A percentile compares a stretch with the other conserved stretches of the same genome.
phyloP scores from a whole-genome alignment of 331 rosid species.

The Acacia pycnantha region DNA sequence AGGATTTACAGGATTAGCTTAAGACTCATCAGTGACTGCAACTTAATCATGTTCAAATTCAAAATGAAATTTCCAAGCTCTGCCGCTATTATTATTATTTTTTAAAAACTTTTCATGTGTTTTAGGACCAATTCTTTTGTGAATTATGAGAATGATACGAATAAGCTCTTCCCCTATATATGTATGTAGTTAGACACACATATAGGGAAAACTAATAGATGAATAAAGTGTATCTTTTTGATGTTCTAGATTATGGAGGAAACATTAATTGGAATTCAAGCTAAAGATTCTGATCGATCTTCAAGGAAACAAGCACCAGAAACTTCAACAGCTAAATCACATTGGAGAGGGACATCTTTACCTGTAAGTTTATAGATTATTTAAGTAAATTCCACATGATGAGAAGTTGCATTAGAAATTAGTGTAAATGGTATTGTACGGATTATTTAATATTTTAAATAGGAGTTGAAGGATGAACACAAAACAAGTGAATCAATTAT shows the following conservation, averaged over 20 bases:
- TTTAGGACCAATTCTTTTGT: too few relatives aligned
- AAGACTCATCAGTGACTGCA: too few relatives aligned
- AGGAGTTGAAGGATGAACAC: conserved; percentile 12
- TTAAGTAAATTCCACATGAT: not conserved
- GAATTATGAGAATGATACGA: too few relatives aligned
- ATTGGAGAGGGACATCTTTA: not conserved
- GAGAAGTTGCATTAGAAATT: not conserved
- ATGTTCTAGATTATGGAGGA: not conserved
- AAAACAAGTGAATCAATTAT: not conserved
- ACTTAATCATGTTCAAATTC: too few relatives aligned
- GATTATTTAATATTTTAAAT: not conserved
- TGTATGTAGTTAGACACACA: too few relatives aligned
- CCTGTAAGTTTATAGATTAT: not conserved
- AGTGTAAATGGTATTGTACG: not conserved
- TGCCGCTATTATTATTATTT: too few relatives aligned
- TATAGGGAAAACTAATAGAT: not conserved
- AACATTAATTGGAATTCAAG: not conserved
- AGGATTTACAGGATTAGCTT: not conserved
- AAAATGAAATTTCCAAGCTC: too few relatives aligned
- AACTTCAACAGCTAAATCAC: not conserved
- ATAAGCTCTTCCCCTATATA: too few relatives aligned
- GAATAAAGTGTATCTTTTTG: not conserved
- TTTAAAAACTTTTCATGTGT: too few relatives aligned
- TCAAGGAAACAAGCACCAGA: not conserved
- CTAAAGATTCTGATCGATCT: not conserved